Evolutionary conservation across 805 yeast species (phyloP).

Genomic region (Saccharomycopsis sp.): DNA sequence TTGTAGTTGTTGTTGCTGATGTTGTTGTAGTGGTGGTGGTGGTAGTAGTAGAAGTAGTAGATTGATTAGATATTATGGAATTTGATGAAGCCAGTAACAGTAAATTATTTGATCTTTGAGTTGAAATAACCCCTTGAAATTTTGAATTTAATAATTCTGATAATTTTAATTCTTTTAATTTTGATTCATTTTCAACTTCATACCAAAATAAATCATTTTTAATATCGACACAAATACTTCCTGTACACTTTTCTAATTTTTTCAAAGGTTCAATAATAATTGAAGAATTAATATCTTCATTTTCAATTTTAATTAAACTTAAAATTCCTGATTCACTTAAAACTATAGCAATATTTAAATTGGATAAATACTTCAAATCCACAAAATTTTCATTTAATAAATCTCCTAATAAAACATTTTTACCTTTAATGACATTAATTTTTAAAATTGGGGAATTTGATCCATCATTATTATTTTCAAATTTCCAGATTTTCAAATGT

Average conservation of each 20-base stretch:
- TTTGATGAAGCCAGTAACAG: too few relatives aligned
- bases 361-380: conserved; percentile 25
- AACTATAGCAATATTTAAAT: background rate
- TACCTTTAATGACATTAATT: conserved; percentile 36
- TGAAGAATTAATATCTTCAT: background rate
- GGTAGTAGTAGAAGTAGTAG: too few relatives aligned
- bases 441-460: conserved; percentile 20
- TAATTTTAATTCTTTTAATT: background rate
- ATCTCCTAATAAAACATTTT: conserved; percentile 46
- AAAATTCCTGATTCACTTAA: conserved; percentile 21
- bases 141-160: background rate
- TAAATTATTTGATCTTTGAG: too few relatives aligned
- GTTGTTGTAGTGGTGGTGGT: too few relatives aligned
- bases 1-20: too few relatives aligned
- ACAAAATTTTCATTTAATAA: conserved; percentile 41
- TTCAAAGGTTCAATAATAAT: background rate
- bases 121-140: background rate
- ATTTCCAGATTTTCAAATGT: conserved; percentile 52
- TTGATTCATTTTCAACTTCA: background rate
- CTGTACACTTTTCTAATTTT: background rate
- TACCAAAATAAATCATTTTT: background rate
- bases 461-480: conserved; percentile 20
- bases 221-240: background rate
- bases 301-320: background rate
- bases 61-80: too few relatives aligned